Evolutionary conservation across 495 filamentous ascomycete genomes (phyloP), one percentile per base, ranked within the genome.

Genomic region (Arthonia radiata): DNA sequence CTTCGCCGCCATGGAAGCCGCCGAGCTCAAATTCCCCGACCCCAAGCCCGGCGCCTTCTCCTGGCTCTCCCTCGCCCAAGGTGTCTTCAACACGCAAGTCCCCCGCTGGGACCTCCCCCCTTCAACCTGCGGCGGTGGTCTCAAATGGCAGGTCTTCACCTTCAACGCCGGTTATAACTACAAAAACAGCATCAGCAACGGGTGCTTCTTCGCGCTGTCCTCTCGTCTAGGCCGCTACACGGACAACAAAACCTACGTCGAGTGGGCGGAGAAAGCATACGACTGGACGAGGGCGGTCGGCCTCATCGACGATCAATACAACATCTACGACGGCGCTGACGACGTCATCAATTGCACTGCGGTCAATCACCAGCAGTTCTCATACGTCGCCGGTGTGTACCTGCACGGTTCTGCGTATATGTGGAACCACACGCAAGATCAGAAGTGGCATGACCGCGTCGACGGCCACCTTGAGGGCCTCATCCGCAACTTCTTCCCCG

Each of bases 61-160:
- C 23, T 43, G 40, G 38, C 28, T 40, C 27, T 26, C 32, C 8
- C 31, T 35, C 9, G 54, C 56, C 1, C 49, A 55, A 27, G 54
- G 50, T 19, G 56, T 59, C 3, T 79, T 75, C 49, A 75, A 79
- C 43, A 56, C 61, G 29, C 69, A 67, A 33, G 59, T 53, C 2
- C 42, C 46, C 0, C 59, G 74, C n/a, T 89, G 77, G 77, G 60
- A 82, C 32, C n/a, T n/a, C n/a, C n/a, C n/a, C n/a, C n/a, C n/a
- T n/a, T n/a, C n/a, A n/a, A 61, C 54, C 2, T 92, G 81, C 43
- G 56, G 57, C 23, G 81, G 81, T 23, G 81, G 81, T 2, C 48
- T 90, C 27, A 57, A 69, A 30, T 90, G 81, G 81, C 79, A 90
- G 49, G 72, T 89, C 31, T 63, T 48, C 38, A 40, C 49, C 11